Percentiles rank a stretch among this genome's conserved stretches.
phyloP scores from a whole-genome alignment of 345 rosid genomes.

The Excoecaria cochinchinensis region DNA sequence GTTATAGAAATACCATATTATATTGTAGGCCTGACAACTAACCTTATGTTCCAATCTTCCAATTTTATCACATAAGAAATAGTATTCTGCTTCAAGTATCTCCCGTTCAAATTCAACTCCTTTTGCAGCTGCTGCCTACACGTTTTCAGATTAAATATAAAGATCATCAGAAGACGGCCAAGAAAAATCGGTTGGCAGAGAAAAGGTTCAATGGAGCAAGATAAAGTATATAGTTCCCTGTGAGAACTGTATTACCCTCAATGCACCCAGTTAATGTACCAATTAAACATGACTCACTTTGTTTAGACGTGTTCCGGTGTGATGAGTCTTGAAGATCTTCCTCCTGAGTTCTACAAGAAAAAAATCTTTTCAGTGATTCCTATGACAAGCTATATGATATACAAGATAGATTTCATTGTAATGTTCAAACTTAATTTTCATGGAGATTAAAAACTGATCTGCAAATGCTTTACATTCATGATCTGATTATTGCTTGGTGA shows the following conservation, averaged over 20 bases:
- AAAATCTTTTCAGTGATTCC: slow-evolving; percentile 14
- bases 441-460: neutral
- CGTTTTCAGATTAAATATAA: slow-evolving; percentile 23
- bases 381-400: slow-evolving; percentile 7
- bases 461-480: neutral
- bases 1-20: neutral
- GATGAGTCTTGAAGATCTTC: slow-evolving; percentile 44
- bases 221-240: neutral
- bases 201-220: neutral
- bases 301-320: slow-evolving; percentile 39
- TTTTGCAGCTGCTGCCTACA: slow-evolving; percentile 58
- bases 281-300: slow-evolving; percentile 47
- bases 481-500: neutral
- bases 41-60: slow-evolving; percentile 71
- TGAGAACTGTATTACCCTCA: neutral
- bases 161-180: slow-evolving; percentile 10
- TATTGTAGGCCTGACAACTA: slow-evolving; percentile 24
- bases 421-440: neutral
- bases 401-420: slow-evolving; percentile 6
- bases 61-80: slow-evolving; percentile 63
- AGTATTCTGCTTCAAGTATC: slow-evolving; percentile 74
- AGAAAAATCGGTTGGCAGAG: neutral
- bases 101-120: slow-evolving; percentile 66
- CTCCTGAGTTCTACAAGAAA: slow-evolving; percentile 58
- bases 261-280: slow-evolving; percentile 1